phyloP scores from a whole-genome alignment of 345 rosid species.

The Psidium friedrichsthalianum region DNA sequence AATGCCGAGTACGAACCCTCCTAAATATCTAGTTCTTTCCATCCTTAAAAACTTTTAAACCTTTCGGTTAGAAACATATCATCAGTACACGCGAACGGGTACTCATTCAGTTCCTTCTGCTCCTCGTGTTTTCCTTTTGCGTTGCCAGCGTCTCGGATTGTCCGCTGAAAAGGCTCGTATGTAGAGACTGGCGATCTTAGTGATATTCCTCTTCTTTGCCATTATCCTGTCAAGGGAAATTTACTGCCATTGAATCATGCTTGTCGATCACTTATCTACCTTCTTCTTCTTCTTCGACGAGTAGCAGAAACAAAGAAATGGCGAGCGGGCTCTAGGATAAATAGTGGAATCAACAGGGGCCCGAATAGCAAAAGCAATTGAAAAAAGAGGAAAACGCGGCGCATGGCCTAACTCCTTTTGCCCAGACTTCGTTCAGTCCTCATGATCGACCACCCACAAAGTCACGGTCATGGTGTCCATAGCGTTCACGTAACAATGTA shows the following conservation, averaged over 20 bases:
- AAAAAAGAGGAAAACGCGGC: neutral
- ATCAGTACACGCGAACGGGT: neutral
- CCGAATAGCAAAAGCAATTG: neutral
- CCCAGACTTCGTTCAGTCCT: neutral
- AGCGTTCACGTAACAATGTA: neutral
- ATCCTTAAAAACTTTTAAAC: too few relatives aligned
- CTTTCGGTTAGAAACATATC: too few relatives aligned
- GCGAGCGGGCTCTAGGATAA: neutral
- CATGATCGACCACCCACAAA: neutral
- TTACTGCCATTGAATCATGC: neutral
- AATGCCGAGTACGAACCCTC: slow-evolving; percentile 21
- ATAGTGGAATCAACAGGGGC: neutral
- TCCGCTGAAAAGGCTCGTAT: slow-evolving; percentile 17
- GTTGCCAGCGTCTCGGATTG: slow-evolving; percentile 30
- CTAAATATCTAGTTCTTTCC: neutral
- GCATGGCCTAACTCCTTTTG: neutral
- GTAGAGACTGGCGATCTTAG: slow-evolving; percentile 48
- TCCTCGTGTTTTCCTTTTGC: neutral
- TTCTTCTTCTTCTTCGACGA: neutral
- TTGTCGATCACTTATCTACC: neutral
- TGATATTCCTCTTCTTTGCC: slow-evolving; percentile 55
- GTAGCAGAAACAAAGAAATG: neutral
- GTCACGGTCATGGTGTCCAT: neutral
- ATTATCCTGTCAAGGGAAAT: slow-evolving; percentile 64
- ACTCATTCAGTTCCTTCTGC: neutral